Conservation (phyloP, 495 filamentous ascomycete species). For the Parathielavia hyrcaniae region DNA sequence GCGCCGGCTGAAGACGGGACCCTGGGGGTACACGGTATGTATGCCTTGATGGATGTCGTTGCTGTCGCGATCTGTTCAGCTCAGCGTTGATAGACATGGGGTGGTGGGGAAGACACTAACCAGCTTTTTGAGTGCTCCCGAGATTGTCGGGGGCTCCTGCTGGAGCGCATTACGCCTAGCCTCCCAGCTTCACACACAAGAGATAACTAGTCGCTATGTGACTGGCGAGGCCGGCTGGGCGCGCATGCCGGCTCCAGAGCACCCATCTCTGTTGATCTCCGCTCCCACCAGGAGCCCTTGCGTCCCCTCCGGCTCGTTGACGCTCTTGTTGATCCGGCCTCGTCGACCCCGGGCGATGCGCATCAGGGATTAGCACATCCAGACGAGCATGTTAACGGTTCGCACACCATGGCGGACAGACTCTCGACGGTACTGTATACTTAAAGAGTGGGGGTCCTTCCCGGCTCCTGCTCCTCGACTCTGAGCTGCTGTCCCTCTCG, state of each 20-base stretch:
- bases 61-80: conserved; percentile 23
- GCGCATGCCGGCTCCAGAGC: conserved; percentile 21
- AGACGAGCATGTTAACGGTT: conserved; percentile 27
- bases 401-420: conserved; percentile 26
- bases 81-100: conserved; percentile 29
- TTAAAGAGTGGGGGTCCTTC: conserved; percentile 30
- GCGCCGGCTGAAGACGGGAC: conserved; percentile 16
- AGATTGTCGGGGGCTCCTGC: conserved; percentile 29
- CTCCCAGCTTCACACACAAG: conserved; percentile 14
- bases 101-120: conserved; percentile 29
- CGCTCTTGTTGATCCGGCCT: conserved; percentile 12
- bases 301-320: conserved; percentile 17
- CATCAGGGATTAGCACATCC: conserved; percentile 30
- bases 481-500: conserved; percentile 6
- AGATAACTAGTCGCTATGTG: conserved; percentile 35
- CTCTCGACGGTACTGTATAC: conserved; percentile 25
- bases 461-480: conserved; percentile 16
- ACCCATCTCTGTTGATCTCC: conserved; percentile 21
- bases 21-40: background rate
- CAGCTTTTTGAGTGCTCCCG: conserved; percentile 32
- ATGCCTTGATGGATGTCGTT: conserved; percentile 18
- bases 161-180: conserved; percentile 23
- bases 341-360: conserved; percentile 18
- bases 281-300: conserved; percentile 22
- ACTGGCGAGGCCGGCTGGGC: conserved; percentile 27